Evolutionary conservation across 1,139 yeast species (phyloP).

Genomic region (Suhomyces kunorum): DNA sequence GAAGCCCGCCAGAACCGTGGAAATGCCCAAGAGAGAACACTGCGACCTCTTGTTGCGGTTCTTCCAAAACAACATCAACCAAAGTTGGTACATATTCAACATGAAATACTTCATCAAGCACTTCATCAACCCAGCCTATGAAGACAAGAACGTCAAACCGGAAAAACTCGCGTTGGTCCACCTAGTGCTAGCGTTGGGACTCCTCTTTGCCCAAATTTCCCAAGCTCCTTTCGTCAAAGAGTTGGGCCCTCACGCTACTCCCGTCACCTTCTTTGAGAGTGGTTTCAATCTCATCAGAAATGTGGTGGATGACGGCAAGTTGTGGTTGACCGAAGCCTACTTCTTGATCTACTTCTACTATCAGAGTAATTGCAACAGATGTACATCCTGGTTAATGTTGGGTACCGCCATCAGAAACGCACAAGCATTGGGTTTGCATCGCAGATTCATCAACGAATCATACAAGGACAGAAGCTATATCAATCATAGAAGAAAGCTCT

Average conservation of each 20-base stretch:
- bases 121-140: constrained; percentile 19
- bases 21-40: constrained; percentile 18
- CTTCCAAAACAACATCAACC: constrained; percentile 23
- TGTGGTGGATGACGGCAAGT: constrained; percentile 38
- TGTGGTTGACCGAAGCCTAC: constrained; percentile 47
- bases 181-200: constrained; percentile 43
- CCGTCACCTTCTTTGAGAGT: constrained; percentile 29
- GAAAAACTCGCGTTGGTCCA: constrained; percentile 27
- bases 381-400: constrained; percentile 41
- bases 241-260: constrained; percentile 15
- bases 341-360: constrained; percentile 40
- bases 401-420: constrained; percentile 29
- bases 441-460: constrained; percentile 26
- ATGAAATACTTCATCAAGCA: constrained; percentile 23
- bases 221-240: constrained; percentile 20
- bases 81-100: constrained; percentile 30
- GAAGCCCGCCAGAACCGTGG: constrained; percentile 14
- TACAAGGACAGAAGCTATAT: constrained; percentile 15
- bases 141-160: constrained; percentile 11
- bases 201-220: constrained; percentile 28
- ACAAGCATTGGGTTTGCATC: constrained; percentile 29
- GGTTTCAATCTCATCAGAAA: constrained; percentile 32
- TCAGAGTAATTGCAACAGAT: constrained; percentile 39
- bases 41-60: constrained; percentile 17
- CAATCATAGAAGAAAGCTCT: constrained; percentile 34